Percentiles rank a stretch among this genome's conserved stretches.
Conservation (phyloP, 805 yeast species). For the Diddensiella santjacobensis region DNA sequence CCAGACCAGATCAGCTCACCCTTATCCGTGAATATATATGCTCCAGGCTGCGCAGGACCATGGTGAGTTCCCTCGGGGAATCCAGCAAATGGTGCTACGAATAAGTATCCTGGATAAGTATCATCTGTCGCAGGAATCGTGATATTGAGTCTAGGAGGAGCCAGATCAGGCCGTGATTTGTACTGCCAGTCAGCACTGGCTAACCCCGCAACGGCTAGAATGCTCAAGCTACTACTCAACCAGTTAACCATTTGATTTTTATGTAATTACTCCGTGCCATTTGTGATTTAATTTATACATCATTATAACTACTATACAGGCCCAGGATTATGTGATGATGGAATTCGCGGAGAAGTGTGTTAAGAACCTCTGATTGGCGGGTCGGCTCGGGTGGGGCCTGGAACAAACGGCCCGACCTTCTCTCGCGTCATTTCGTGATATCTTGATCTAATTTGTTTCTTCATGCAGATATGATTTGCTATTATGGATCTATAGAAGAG, state of each 20-base stretch:
- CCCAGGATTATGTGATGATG: too few species aligned
- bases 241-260: too few species aligned
- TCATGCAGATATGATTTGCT: too few species aligned
- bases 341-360: too few species aligned
- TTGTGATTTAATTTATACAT: too few species aligned
- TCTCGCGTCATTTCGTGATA: too few species aligned
- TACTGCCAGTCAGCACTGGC: constrained; percentile 15
- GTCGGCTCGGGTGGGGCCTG: not conserved
- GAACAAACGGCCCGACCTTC: too few species aligned
- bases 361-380: not conserved
- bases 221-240: too few species aligned
- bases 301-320: too few species aligned
- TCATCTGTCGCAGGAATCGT: constrained; percentile 13
- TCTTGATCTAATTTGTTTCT: too few species aligned
- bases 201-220: not conserved
- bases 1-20: constrained; percentile 20
- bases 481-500: not conserved
- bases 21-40: constrained; percentile 14
- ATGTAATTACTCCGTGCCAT: too few species aligned
- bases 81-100: constrained; percentile 15
- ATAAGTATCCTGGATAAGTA: constrained; percentile 9
- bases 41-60: constrained; percentile 15
- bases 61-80: constrained; percentile 14
- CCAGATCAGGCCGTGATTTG: constrained; percentile 14
- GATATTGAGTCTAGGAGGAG: constrained; percentile 16